Percentiles rank a stretch among this genome's conserved stretches.
These are phyloP conservation scores for Petunia axillaris DNA, from an alignment of 257 asterid genomes.

Conservation along the genomic window DNA sequence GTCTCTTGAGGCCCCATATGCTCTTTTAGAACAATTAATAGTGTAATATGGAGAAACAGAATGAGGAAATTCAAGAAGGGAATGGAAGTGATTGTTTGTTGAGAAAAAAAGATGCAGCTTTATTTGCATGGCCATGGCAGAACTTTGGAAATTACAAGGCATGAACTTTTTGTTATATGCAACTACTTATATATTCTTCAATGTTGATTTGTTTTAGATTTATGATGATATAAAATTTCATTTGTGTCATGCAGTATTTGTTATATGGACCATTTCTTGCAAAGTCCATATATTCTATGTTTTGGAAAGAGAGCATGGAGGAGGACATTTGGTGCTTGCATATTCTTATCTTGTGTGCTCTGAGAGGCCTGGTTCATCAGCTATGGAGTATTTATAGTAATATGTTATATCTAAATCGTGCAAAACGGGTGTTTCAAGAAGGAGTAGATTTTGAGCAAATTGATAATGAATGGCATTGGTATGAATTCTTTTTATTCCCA, in stretches of 20 bases:
- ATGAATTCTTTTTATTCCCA: slow-evolving; percentile 14
- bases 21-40: background rate
- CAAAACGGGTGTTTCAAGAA: slow-evolving; percentile 49
- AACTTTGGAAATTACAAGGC: slow-evolving; percentile 71
- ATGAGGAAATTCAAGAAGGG: background rate
- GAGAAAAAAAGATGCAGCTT: slow-evolving; percentile 48
- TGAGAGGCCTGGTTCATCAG: slow-evolving; percentile 73
- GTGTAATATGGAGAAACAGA: slow-evolving; percentile 35
- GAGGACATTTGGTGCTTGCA: slow-evolving; percentile 63
- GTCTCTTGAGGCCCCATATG: background rate
- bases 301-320: slow-evolving; percentile 45
- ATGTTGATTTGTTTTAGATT: background rate
- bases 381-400: slow-evolving; percentile 56
- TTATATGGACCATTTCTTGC: slow-evolving; percentile 71
- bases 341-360: slow-evolving; percentile 59
- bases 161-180: slow-evolving; percentile 14
- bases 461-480: slow-evolving; percentile 96
- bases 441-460: slow-evolving; percentile 81
- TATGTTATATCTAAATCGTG: slow-evolving; percentile 62
- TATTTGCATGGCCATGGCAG: slow-evolving; percentile 95
- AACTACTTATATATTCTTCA: background rate
- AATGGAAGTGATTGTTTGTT: slow-evolving; percentile 29
- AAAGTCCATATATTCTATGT: slow-evolving; percentile 48
- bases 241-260: slow-evolving; percentile 52
- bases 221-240: background rate